These are phyloP conservation scores for Quercus phellos DNA, from an alignment of 331 rosid genomes.

Conservation along the genomic window DNA sequence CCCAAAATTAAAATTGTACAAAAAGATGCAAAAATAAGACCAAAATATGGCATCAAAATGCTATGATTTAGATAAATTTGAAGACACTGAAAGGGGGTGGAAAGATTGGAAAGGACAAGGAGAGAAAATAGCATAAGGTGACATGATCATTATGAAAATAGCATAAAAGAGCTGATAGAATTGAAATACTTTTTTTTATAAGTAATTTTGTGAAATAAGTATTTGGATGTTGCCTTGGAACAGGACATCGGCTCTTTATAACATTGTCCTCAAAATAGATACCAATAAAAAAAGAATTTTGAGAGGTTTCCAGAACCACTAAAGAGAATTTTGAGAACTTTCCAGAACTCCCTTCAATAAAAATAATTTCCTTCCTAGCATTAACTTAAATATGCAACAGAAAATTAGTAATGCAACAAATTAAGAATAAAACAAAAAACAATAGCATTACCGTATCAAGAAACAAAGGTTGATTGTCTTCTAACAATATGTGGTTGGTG, in stretches of 20 bases:
- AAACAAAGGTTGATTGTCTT: constrained; percentile 71
- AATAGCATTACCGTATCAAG: constrained; percentile 60
- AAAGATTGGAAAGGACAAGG: neutral
- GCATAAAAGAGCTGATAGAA: neutral
- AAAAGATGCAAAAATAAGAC: neutral
- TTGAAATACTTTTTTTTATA: neutral
- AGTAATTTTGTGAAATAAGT: no score
- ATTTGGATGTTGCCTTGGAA: neutral
- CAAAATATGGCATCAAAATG: neutral
- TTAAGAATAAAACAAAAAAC: neutral
- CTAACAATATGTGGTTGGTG: constrained; percentile 63
- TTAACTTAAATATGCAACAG: neutral
- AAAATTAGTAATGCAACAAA: neutral
- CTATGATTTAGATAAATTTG: neutral
- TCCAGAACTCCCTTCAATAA: neutral
- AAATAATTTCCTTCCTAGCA: neutral
- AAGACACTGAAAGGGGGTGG: neutral
- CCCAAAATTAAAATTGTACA: neutral
- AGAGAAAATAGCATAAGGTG: neutral
- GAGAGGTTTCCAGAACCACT: neutral
- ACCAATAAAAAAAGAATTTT: neutral
- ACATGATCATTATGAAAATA: neutral
- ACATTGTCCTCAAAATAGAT: neutral
- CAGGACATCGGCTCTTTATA: neutral
- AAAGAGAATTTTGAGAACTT: neutral